Evolutionary conservation across 1,284 basidiomycete species (phyloP).

Genomic region (Gymnopus androsaceus): DNA sequence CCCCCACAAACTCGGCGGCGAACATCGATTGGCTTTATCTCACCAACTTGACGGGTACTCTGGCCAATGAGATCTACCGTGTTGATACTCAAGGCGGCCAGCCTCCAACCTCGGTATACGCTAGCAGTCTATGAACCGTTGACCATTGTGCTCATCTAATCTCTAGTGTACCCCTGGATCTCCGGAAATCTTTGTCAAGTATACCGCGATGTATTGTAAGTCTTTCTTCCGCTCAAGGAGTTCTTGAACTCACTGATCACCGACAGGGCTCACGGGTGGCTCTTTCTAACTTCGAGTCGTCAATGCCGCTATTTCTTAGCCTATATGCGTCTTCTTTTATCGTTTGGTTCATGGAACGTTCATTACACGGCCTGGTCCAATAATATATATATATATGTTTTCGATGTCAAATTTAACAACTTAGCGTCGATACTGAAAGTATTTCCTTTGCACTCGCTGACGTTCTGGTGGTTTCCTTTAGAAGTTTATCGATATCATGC

Average conservation of each 20-base stretch:
- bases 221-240: not conserved
- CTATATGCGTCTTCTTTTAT: too few species aligned
- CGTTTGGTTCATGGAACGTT: too few species aligned
- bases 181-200: constrained; percentile 6
- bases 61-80: constrained; percentile 11
- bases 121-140: not conserved
- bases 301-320: too few species aligned
- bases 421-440: too few species aligned
- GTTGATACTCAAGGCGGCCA: constrained; percentile 10
- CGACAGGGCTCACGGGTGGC: constrained; percentile 8
- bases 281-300: not conserved
- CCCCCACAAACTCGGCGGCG: constrained; percentile 39
- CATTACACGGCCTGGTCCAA: too few species aligned
- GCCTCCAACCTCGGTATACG: constrained; percentile 4
- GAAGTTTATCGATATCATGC: too few species aligned
- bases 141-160: not conserved
- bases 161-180: constrained; percentile 6
- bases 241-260: not conserved
- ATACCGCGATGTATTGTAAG: constrained; percentile 12
- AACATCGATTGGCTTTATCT: constrained; percentile 64
- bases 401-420: too few species aligned
- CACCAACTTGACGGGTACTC: constrained; percentile 29
- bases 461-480: too few species aligned
- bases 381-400: too few species aligned
- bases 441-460: too few species aligned